A percentile compares a stretch with the other conserved stretches of the same genome.
Evolutionary conservation across 1,284 basidiomycete genomes (phyloP).

Genomic region (Cryptococcus neoformans): DNA sequence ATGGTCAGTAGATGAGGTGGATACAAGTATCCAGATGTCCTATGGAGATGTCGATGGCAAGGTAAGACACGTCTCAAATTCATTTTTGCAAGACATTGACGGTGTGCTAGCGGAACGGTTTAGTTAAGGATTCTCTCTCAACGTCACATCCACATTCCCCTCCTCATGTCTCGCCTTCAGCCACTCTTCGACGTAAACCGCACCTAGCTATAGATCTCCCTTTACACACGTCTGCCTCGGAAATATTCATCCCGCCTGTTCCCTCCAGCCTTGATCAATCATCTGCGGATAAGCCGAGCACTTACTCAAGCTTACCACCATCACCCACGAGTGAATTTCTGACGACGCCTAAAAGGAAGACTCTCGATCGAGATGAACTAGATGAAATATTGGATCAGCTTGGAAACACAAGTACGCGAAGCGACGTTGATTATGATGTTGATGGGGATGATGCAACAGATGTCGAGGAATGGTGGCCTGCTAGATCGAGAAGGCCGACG

Average conservation of each 20-base stretch:
- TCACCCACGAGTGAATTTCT: slow-evolving; percentile 22
- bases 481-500: slow-evolving; percentile 18
- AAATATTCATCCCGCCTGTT: slow-evolving; percentile 16
- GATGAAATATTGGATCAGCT: slow-evolving; percentile 7
- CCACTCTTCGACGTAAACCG: neutral
- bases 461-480: slow-evolving; percentile 22
- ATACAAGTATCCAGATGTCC: neutral
- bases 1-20: neutral
- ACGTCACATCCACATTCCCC: neutral
- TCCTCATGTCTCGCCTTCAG: neutral
- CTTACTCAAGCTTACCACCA: slow-evolving; percentile 44
- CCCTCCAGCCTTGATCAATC: neutral
- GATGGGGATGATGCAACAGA: neutral
- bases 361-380: slow-evolving; percentile 7
- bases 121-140: neutral
- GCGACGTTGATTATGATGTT: neutral
- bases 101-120: neutral
- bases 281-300: neutral
- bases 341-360: neutral
- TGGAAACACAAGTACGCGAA: neutral
- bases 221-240: slow-evolving; percentile 21
- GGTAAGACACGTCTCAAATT: neutral
- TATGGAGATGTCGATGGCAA: neutral
- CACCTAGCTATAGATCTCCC: neutral
- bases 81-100: neutral